These are phyloP conservation scores for Boletus tomentosulus DNA, from an alignment of 768 basidiomycete genomes.

Conservation along the genomic window DNA sequence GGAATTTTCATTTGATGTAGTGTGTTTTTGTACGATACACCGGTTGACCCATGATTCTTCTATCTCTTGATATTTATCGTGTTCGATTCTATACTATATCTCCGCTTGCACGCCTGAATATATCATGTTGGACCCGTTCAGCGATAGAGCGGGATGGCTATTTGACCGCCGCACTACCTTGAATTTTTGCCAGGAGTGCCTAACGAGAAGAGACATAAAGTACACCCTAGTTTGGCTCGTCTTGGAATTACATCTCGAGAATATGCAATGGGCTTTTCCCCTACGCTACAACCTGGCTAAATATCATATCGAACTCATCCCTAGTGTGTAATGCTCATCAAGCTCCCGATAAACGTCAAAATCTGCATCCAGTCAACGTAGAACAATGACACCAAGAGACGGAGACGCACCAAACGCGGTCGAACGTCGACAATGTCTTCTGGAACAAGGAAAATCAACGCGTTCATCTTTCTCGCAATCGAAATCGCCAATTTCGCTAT, in stretches of 20 bases:
- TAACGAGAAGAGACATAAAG: too few relatives aligned
- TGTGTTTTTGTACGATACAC: neutral
- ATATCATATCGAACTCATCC: neutral
- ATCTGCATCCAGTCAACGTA: too few relatives aligned
- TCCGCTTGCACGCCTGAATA: too few relatives aligned
- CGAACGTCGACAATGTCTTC: slow-evolving; percentile 97
- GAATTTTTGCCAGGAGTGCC: too few relatives aligned
- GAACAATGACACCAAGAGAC: too few relatives aligned
- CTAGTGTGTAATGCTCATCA: slow-evolving; percentile 66
- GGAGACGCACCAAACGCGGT: slow-evolving; percentile 76
- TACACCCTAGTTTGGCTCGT: too few relatives aligned
- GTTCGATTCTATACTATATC: too few relatives aligned
- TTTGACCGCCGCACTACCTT: too few relatives aligned
- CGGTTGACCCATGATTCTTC: neutral
- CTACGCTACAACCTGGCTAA: neutral
- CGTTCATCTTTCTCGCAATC: slow-evolving; percentile 97
- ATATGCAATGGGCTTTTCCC: neutral
- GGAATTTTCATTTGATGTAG: neutral
- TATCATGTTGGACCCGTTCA: too few relatives aligned
- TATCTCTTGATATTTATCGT: neutral
- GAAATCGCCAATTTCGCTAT: slow-evolving; percentile 95
- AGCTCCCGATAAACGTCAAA: slow-evolving; percentile 90
- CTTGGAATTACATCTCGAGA: neutral
- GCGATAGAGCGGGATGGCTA: too few relatives aligned
- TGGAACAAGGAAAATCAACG: slow-evolving; percentile 92